Evolutionary conservation across 2,329 filamentous ascomycete species (phyloP).

Genomic region (Aureobasidium musti): DNA sequence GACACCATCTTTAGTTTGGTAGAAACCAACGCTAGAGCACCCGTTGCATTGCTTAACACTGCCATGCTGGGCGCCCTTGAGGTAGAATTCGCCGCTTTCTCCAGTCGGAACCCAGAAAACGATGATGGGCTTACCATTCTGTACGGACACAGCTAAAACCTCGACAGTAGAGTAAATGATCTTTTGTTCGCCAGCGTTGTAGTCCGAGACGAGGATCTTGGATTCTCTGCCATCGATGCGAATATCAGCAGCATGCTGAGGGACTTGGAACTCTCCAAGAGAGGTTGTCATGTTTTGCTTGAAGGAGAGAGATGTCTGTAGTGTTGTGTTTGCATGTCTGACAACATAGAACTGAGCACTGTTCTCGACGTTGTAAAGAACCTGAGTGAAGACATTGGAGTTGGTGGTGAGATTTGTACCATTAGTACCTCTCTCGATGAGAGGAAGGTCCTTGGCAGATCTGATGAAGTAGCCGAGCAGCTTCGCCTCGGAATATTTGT

Average conservation of each 20-base stretch:
- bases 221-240: constrained; percentile 62
- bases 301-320: constrained; percentile 56
- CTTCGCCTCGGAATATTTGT: constrained; percentile 66
- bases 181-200: constrained; percentile 54
- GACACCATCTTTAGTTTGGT: constrained; percentile 38
- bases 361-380: constrained; percentile 61
- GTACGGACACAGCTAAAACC: constrained; percentile 47
- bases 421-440: constrained; percentile 55
- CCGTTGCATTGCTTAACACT: constrained; percentile 39
- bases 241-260: constrained; percentile 49
- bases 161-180: constrained; percentile 60
- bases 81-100: constrained; percentile 46
- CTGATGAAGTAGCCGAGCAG: constrained; percentile 62
- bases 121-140: constrained; percentile 42
- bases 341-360: constrained; percentile 62
- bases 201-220: constrained; percentile 64
- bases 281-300: constrained; percentile 60
- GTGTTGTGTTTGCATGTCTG: constrained; percentile 57
- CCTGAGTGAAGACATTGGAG: constrained; percentile 54
- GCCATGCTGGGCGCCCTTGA: constrained; percentile 32
- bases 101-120: constrained; percentile 46
- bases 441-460: constrained; percentile 58
- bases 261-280: constrained; percentile 55
- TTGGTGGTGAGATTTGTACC: constrained; percentile 51
- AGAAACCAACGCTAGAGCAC: constrained; percentile 49